Evolutionary conservation across 164 flowering plant genomes (phyloP), one percentile per base, ranked within the genome.

Genomic region (Nelumbo lutea): DNA sequence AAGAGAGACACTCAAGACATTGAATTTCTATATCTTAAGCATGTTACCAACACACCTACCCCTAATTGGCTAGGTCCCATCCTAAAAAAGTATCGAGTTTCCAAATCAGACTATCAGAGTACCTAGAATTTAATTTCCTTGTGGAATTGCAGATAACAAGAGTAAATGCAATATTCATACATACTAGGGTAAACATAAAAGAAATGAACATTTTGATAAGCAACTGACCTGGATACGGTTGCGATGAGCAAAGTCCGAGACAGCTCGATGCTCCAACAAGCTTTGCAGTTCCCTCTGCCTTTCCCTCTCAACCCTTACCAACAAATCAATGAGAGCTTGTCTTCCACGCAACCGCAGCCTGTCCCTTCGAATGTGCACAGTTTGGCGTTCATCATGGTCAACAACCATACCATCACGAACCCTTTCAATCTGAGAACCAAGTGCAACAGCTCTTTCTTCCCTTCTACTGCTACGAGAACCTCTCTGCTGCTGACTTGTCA

Each of bases 201-300:
- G 5, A 46, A 50, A 42, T 65, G 15, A 41, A 10, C 45, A 47
- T 9, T 10, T 2, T 47, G 61, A 48, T 9, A 44, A 43, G 55
- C 53, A 69, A 57, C 76, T 73, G 62, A 96, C 99, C 97, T 96
- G 98, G 72, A 96, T 93, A 42, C 99, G 95, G 71, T 91, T 93
- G 59, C 99, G 93, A 69, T 90, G 87, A 76, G 95, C 80, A 76
- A 96, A 96, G 55, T 81, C 77, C 62, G 98, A 85, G 60, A 96
- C 99, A 64, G 90, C 87, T 39, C 79, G 82, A 72, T 77, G 82
- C 82, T 83, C 86, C 78, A 73, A 71, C 80, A 96, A 74, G 50
- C 71, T 80, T 73, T 90, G 90, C 65, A 96, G 83, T 78, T 96
- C 99, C 73, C 75, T 70, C 75, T 84, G 86, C 73, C 96, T 85